Evolutionary conservation across 1,284 basidiomycete species (phyloP).

Genomic region (Irpex sp.): DNA sequence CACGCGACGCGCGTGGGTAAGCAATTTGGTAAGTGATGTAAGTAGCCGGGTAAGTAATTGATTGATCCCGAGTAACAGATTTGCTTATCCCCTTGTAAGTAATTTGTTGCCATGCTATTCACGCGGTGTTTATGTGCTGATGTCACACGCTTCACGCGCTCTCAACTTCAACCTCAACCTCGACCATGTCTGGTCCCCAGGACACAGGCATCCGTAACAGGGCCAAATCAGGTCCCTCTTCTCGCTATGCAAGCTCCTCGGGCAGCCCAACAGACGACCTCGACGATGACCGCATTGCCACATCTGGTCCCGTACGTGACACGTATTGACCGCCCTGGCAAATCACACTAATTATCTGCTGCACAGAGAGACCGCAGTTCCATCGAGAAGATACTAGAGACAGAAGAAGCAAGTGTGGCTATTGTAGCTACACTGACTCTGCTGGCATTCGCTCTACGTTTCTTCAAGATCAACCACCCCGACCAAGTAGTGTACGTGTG

Average conservation of each 20-base stretch:
- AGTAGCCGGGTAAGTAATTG: neutral
- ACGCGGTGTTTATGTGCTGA: neutral
- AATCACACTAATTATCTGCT: neutral
- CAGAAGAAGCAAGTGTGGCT: slow-evolving; percentile 51
- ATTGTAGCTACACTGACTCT: slow-evolving; percentile 64
- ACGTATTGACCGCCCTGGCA: slow-evolving; percentile 20
- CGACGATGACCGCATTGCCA: slow-evolving; percentile 21
- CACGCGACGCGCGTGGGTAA: slow-evolving; percentile 4
- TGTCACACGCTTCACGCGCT: slow-evolving; percentile 1
- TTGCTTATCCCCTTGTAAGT: neutral
- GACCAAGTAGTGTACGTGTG: slow-evolving; percentile 89
- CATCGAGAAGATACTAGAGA: slow-evolving; percentile 59
- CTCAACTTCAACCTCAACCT: neutral
- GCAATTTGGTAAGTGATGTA: neutral
- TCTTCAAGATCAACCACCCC: slow-evolving; percentile 92
- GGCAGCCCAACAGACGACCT: slow-evolving; percentile 16
- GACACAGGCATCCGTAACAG: slow-evolving; percentile 16
- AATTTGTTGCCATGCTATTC: neutral
- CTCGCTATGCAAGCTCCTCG: slow-evolving; percentile 1
- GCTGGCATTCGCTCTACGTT: slow-evolving; percentile 78
- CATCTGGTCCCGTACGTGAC: slow-evolving; percentile 28
- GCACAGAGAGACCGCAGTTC: slow-evolving; percentile 38
- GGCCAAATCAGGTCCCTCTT: slow-evolving; percentile 3
- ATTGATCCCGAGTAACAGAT: neutral
- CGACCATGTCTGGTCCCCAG: slow-evolving; percentile 16